Evolutionary conservation across 371 early-diverging fungal genomes (phyloP).

Genomic region (Chytridium lagenaria): DNA sequence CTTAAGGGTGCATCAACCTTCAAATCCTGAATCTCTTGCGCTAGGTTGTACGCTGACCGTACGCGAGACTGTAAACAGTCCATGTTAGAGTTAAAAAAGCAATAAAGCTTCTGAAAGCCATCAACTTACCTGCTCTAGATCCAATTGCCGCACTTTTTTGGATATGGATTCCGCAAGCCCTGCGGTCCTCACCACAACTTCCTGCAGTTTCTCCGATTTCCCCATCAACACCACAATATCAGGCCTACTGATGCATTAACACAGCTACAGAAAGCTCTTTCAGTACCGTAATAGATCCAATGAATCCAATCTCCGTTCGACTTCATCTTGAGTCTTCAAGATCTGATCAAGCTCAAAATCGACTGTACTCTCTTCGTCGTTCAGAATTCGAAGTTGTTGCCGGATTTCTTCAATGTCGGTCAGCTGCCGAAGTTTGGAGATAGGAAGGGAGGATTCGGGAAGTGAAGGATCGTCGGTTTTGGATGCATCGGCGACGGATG

Average conservation of each 20-base stretch:
- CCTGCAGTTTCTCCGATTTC: conserved; percentile 63
- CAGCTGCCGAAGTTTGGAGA: conserved; percentile 49
- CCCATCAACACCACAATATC: conserved; percentile 59
- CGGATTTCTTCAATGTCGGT: conserved; percentile 71
- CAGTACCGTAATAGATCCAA: conserved; percentile 61
- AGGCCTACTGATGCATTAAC: conserved; percentile 63
- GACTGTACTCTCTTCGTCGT: conserved; percentile 70
- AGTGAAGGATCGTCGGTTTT: not conserved
- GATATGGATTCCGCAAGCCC: conserved; percentile 79
- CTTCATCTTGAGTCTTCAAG: conserved; percentile 48
- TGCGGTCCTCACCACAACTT: conserved; percentile 71
- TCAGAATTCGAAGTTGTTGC: conserved; percentile 66
- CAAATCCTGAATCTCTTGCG: conserved; percentile 78
- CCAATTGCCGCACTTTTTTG: conserved; percentile 80
- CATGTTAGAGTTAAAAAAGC: not conserved
- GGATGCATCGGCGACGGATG: not conserved
- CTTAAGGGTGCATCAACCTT: conserved; percentile 48
- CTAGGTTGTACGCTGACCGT: conserved; percentile 69
- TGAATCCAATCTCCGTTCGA: conserved; percentile 55
- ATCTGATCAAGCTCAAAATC: conserved; percentile 68
- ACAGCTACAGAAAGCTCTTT: conserved; percentile 5
- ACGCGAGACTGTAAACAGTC: conserved; percentile 76
- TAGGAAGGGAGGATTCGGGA: conserved; percentile 27
- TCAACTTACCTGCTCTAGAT: conserved; percentile 68
- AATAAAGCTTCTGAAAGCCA: not conserved